Evolutionary conservation across 805 yeast genomes (phyloP).

Genomic region (Kuraishia piskuri): DNA sequence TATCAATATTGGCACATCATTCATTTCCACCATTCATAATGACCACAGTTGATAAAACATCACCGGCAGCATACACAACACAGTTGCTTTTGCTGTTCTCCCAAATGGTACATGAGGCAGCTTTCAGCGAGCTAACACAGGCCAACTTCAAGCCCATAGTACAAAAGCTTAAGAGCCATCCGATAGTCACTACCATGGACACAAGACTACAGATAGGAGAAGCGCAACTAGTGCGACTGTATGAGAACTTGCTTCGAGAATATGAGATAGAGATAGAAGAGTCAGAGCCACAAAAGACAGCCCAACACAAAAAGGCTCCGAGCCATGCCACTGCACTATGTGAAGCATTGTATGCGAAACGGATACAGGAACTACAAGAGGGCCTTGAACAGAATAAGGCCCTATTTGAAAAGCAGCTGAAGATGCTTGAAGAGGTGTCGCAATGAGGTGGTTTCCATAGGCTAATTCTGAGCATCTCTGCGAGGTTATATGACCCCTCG

Average conservation of each 20-base stretch:
- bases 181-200: conserved; percentile 12
- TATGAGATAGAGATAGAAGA: conserved; percentile 7
- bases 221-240: conserved; percentile 10
- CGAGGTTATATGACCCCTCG: no score
- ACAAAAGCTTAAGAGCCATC: conserved; percentile 14
- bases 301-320: conserved; percentile 9
- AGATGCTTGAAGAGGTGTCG: conserved; percentile 1
- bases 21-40: no score
- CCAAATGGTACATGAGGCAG: conserved; percentile 18
- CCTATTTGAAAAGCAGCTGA: conserved; percentile 9
- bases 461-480: no score
- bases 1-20: no score
- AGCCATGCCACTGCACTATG: conserved; percentile 13
- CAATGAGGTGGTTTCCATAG: neutral
- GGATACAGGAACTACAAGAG: conserved; percentile 15
- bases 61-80: conserved; percentile 16
- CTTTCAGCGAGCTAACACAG: conserved; percentile 8
- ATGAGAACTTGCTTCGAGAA: conserved; percentile 11
- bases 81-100: conserved; percentile 20
- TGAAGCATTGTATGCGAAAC: conserved; percentile 12
- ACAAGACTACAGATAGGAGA: conserved; percentile 8
- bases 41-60: conserved; percentile 7
- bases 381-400: conserved; percentile 8
- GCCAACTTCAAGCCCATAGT: conserved; percentile 8
- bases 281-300: conserved; percentile 3